Conservation (phyloP, 345 rosid species). For the Rhizophora apiculata region DNA sequence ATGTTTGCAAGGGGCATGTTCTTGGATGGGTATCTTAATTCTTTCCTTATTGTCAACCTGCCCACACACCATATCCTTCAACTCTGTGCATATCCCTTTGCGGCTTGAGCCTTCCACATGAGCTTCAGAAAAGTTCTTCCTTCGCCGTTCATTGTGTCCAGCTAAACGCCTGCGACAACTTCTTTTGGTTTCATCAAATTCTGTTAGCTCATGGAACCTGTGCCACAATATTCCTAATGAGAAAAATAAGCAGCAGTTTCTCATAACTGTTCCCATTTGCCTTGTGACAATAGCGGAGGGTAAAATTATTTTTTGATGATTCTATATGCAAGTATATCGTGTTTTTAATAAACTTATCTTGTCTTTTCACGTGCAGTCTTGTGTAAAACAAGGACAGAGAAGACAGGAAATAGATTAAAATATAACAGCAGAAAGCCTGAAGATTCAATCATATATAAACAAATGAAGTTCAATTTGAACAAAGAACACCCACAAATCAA, state of each 20-base stretch:
- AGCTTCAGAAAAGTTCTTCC: conserved; percentile 43
- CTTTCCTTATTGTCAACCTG: conserved; percentile 40
- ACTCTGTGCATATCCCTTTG: conserved; percentile 13
- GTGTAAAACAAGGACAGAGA: neutral
- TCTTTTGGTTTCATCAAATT: conserved; percentile 53
- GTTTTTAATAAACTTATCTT: neutral
- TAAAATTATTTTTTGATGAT: neutral
- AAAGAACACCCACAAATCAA: neutral
- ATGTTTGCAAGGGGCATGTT: conserved; percentile 39
- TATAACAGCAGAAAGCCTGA: neutral
- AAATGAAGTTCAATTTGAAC: neutral
- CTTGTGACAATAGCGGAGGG: neutral
- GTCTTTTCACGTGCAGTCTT: neutral
- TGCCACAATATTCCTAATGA: conserved; percentile 6
- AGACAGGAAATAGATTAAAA: neutral
- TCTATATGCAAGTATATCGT: no score
- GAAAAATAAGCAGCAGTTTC: neutral
- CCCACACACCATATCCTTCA: conserved; percentile 39
- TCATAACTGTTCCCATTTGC: neutral
- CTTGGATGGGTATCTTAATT: conserved; percentile 36
- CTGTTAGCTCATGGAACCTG: conserved; percentile 55
- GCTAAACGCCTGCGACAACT: conserved; percentile 61
- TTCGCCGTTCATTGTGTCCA: conserved; percentile 57
- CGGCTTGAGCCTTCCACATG: conserved; percentile 32
- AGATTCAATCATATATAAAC: neutral